Conservation (phyloP, 345 rosid genomes). For the Physaria fendleri region DNA sequence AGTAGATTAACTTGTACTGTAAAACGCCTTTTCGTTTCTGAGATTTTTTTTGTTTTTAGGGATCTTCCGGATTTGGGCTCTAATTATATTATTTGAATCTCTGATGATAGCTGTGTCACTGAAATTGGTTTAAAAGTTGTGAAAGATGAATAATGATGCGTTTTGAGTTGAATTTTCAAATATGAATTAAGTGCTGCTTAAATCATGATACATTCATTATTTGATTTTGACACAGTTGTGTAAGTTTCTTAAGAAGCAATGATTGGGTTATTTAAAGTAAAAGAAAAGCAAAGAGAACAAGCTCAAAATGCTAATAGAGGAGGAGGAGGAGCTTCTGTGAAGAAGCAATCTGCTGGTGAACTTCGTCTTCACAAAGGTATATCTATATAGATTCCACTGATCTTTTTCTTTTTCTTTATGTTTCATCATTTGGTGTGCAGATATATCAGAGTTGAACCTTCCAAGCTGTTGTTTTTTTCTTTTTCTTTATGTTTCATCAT, state of each 20-base stretch:
- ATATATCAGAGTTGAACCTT: slow-evolving; percentile 72
- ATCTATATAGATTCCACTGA: not conserved
- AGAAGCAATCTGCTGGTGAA: slow-evolving; percentile 80
- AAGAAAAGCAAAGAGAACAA: slow-evolving; percentile 80
- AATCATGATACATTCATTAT: not conserved
- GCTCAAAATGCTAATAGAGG: slow-evolving; percentile 57
- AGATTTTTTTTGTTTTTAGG: not conserved
- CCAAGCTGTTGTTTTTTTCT: slow-evolving; percentile 50
- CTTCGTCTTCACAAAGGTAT: slow-evolving; percentile 84
- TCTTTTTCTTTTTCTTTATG: not conserved
- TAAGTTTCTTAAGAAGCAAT: slow-evolving; percentile 32
- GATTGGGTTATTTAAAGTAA: slow-evolving; percentile 79
- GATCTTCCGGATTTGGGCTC: slow-evolving; percentile 11
- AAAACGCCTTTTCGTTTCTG: not conserved
- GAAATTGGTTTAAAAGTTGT: not conserved
- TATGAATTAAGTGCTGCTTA: not conserved
- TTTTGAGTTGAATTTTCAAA: not conserved
- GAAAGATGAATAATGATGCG: too few relatives aligned
- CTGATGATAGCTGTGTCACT: not conserved
- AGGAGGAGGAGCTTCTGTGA: slow-evolving; percentile 48
- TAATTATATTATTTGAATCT: not conserved
- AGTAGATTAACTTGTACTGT: not conserved
- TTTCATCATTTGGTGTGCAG: slow-evolving; percentile 18
- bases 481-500: not conserved
- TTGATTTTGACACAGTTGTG: not conserved